These are phyloP conservation scores for Candida fluviatilis DNA, from an alignment of 805 yeast genomes.

Conservation along the genomic window DNA sequence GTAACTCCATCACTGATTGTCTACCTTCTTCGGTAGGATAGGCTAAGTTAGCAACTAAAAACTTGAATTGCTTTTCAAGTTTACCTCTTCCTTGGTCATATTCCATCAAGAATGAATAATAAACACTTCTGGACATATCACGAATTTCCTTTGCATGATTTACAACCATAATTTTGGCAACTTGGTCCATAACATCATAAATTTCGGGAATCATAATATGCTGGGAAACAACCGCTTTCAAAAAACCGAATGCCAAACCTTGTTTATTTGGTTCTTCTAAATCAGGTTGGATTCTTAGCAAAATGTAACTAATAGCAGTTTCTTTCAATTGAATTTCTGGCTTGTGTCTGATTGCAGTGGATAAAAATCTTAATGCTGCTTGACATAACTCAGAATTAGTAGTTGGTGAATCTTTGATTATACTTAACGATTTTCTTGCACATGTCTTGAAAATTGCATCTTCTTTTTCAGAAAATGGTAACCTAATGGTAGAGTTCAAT, in stretches of 20 bases:
- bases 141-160: slow-evolving; percentile 80
- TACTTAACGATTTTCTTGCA: slow-evolving; percentile 54
- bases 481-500: slow-evolving; percentile 52
- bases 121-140: slow-evolving; percentile 78
- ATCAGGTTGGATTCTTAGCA: slow-evolving; percentile 77
- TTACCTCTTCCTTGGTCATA: slow-evolving; percentile 90
- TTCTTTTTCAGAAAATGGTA: slow-evolving; percentile 58
- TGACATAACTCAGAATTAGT: slow-evolving; percentile 81
- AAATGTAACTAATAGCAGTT: slow-evolving; percentile 65
- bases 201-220: slow-evolving; percentile 81
- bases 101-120: slow-evolving; percentile 82
- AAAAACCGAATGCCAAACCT: slow-evolving; percentile 80
- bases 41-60: slow-evolving; percentile 72
- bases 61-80: slow-evolving; percentile 76
- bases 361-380: slow-evolving; percentile 66
- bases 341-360: slow-evolving; percentile 68
- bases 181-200: slow-evolving; percentile 80
- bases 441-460: slow-evolving; percentile 52
- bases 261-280: slow-evolving; percentile 86
- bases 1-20: slow-evolving; percentile 83
- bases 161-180: slow-evolving; percentile 83
- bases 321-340: slow-evolving; percentile 63
- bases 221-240: slow-evolving; percentile 72
- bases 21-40: slow-evolving; percentile 87
- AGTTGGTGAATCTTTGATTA: slow-evolving; percentile 71